Percentiles rank a stretch among this genome's conserved stretches.
phyloP scores from a whole-genome alignment of 768 basidiomycete genomes.

The Mycena belliarum region DNA sequence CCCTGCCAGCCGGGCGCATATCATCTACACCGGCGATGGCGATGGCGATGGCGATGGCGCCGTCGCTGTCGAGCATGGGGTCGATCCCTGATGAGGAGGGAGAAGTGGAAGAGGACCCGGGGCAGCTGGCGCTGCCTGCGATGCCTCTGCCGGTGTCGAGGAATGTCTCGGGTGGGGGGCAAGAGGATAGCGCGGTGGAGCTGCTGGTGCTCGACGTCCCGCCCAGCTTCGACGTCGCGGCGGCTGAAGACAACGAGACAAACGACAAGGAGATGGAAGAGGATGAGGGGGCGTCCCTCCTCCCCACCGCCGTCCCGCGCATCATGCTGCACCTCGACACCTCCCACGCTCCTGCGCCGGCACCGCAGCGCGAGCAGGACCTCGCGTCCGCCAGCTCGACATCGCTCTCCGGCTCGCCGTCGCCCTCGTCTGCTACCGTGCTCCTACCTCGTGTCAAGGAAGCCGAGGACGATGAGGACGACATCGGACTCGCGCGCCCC shows the following conservation, averaged over 20 bases:
- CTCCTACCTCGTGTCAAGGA: neutral
- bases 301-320: no score
- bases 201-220: no score
- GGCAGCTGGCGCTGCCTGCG: slow-evolving; percentile 9
- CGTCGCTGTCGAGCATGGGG: no score
- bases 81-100: no score
- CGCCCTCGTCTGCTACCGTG: neutral
- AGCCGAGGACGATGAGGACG: neutral
- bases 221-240: no score
- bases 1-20: no score
- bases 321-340: neutral
- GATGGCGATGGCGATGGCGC: no score
- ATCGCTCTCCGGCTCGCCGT: neutral
- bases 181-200: neutral
- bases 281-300: no score
- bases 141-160: neutral
- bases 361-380: slow-evolving; percentile 3
- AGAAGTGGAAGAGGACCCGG: slow-evolving; percentile 1
- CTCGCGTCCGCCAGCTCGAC: slow-evolving; percentile 6
- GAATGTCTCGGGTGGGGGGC: neutral
- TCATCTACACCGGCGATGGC: no score
- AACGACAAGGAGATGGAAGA: neutral
- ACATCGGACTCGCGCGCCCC: neutral
- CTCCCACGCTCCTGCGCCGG: no score
- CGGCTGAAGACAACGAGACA: neutral